These are phyloP conservation scores for Xerocomus minutiporus DNA, from an alignment of 1,284 basidiomycete species.

Conservation along the genomic window DNA sequence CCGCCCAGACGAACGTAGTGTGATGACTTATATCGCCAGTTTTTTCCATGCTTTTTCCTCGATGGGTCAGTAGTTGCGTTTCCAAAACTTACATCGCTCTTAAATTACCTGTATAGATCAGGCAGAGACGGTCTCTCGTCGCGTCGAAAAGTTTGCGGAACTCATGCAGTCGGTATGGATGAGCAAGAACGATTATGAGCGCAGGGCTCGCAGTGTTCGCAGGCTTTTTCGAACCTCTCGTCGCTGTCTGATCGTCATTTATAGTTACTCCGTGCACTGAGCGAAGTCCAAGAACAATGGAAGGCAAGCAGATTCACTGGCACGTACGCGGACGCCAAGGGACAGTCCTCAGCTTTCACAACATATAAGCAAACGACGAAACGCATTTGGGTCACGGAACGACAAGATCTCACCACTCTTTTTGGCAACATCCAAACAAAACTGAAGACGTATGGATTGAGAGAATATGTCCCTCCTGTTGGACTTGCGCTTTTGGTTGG, in stretches of 20 bases:
- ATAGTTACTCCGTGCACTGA: constrained; percentile 64
- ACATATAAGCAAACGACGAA: constrained; percentile 86
- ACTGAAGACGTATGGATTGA: constrained; percentile 83
- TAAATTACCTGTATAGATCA: constrained; percentile 60
- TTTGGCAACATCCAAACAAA: constrained; percentile 96
- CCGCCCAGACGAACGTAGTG: constrained; percentile 90
- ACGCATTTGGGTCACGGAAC: constrained; percentile 84
- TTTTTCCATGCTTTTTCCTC: constrained; percentile 98
- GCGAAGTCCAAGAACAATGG: constrained; percentile 65
- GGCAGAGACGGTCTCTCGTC: constrained; percentile 87
- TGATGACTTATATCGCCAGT: constrained; percentile 94
- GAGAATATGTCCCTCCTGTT: constrained; percentile 75
- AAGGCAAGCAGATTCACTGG: constrained; percentile 56
- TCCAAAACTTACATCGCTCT: neutral
- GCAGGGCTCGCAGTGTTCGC: constrained; percentile 70
- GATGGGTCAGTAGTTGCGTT: constrained; percentile 62
- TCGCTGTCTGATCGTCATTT: constrained; percentile 10
- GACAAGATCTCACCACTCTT: constrained; percentile 83
- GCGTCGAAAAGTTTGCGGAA: constrained; percentile 95
- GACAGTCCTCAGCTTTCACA: constrained; percentile 70
- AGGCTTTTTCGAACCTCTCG: neutral
- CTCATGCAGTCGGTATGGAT: constrained; percentile 88
- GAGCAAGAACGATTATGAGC: constrained; percentile 89
- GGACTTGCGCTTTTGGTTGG: constrained; percentile 63
- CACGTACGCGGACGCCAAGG: constrained; percentile 80